Base-by-base conservation (phyloP, 164 flowering plant genomes). In the Vitis vinifera region DNA sequence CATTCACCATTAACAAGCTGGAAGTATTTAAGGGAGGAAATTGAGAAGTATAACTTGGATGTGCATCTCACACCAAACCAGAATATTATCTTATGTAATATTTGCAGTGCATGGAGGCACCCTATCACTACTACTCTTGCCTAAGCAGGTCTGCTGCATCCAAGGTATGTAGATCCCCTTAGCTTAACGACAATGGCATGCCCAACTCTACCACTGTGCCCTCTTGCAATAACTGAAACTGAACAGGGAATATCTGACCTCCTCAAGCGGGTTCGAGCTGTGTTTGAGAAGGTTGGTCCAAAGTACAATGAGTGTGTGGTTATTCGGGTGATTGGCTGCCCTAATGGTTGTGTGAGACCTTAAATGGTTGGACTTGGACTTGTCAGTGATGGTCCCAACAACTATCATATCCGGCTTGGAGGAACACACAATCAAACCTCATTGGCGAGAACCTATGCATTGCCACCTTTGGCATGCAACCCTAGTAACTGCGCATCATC, bases 361-460 rank as follows among this genome's bases (percentile, higher is more conserved):
- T 95, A 95, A 80, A 91, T 95, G 99, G 99, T 97, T 76, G 99
- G 93, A 78, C 97, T 95, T 77, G 99, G 99, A 71, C 79, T 95
- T 30, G 99, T 91, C 60, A 98, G 98, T 60, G 98, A 95, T 85
- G 99, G 98, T 73, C 99, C 99, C 60, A 93, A 92, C 75, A 89
- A 93, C 79, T 96, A 96, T 75, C 99, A 93, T 97, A 82, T 96
- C 16, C 93, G 97, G 99, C 97, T 96, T 31, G 98, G 99, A 1
- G 99, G 99, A 68, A 89, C 87, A 37, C 91, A 94, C 56, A 88
- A 87, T 71, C 99, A 93, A 80, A 87, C 91, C 11, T 52, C 86
- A 11, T 52, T 96, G 55, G 98, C 98, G 3, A 81, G 71, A 75
- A 50, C 66, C 60, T 93, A 19, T 19, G 23, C 23, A 19, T 19